Evolutionary conservation across 2,329 filamentous ascomycete species (phyloP).

Genomic region (Colletotrichum sp.): DNA sequence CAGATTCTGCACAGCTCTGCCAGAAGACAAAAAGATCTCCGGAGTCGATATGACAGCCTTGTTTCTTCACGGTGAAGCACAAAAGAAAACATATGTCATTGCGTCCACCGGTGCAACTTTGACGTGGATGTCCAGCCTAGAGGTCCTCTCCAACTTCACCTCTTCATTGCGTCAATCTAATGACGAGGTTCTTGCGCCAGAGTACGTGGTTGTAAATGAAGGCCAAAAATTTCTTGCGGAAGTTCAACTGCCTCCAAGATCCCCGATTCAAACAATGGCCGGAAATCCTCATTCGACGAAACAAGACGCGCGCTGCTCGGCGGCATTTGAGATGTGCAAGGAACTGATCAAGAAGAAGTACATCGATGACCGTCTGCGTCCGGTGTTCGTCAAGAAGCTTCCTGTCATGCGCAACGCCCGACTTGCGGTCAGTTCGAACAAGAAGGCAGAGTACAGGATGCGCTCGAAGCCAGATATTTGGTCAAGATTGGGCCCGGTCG

Average conservation of each 20-base stretch:
- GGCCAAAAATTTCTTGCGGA: constrained; percentile 75
- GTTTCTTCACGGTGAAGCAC: constrained; percentile 55
- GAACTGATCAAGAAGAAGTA: constrained; percentile 69
- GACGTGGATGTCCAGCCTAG: constrained; percentile 76
- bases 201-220: constrained; percentile 66
- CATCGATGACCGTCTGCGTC: constrained; percentile 77
- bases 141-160: constrained; percentile 75
- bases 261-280: constrained; percentile 70
- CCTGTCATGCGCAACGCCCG: constrained; percentile 88
- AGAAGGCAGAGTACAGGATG: constrained; percentile 77
- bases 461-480: constrained; percentile 79
- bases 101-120: constrained; percentile 75
- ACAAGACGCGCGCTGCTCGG: constrained; percentile 82
- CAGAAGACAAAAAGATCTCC: constrained; percentile 73
- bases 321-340: constrained; percentile 84
- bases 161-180: constrained; percentile 64
- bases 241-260: constrained; percentile 76
- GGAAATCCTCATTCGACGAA: constrained; percentile 74
- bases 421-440: constrained; percentile 81
- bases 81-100: constrained; percentile 63
- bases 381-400: constrained; percentile 72
- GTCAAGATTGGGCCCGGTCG: constrained; percentile 47
- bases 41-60: constrained; percentile 63
- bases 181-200: constrained; percentile 40
- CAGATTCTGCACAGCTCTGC: constrained; percentile 77